Base-by-base conservation (phyloP, 768 basidiomycete species). In the Trametes elegans region DNA sequence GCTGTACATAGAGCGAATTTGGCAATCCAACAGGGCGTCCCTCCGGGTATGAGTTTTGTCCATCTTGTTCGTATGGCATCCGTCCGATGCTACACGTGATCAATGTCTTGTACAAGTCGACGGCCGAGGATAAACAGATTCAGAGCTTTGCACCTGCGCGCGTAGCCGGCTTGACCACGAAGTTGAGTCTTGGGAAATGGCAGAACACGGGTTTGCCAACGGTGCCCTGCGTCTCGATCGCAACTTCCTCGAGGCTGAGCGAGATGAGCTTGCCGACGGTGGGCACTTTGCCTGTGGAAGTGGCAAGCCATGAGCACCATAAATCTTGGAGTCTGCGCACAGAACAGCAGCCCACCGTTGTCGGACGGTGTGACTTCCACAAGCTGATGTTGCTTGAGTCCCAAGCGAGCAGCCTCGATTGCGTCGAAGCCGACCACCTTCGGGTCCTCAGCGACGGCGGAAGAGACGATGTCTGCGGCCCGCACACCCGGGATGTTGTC, bases 181-280 rank as follows among this genome's bases (percentile, higher is more conserved):
- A 70, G 39, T 63, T 61, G 11, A 71, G 49, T 41, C 79, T 68
- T 31, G 84, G 83, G 65, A 84, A 84, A 67, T 84, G 83, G 49
- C 73, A 77, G 40, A 75, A 73, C 18, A 81, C 57, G 7, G 38
- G 16, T 2, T 65, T 55, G 5, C 76, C 77, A n/a, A 68, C 66
- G 0, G 66, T 57, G 2, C 73, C 77, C 39, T 70, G 58, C 0
- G 77, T 73, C 63, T 83, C 78, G 28, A 85, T 63, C 1, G 79
- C 76, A 16, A 76, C 65, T 60, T 83, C 77, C 60, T 79, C 77
- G 31, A 63, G 67, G 62, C 72, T 79, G 26, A 83, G 69, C 0
- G 73, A 77, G 9, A 84, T 70, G 9, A 85, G 71, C 52, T 70
- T 79, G 10, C 83, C 83, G 7, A 62, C 49, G 1, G 81, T 82